Percentiles rank a stretch among this genome's conserved stretches.
These are phyloP conservation scores for Verticillium alfalfae DNA, from an alignment of 2,329 filamentous ascomycete genomes.

Conservation along the genomic window DNA sequence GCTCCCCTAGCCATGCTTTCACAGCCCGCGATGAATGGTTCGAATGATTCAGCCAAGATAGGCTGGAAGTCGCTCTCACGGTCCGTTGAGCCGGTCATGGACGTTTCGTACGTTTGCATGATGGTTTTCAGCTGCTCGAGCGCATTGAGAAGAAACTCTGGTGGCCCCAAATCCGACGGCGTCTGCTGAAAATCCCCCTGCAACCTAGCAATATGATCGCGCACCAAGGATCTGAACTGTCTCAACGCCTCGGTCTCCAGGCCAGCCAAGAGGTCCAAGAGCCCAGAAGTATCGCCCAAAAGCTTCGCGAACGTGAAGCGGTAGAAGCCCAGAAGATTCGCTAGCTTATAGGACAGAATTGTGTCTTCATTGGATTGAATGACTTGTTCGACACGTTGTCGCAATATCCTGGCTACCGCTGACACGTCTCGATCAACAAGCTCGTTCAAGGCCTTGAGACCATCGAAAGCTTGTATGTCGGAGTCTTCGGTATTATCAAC, in stretches of 20 bases:
- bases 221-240: constrained; percentile 76
- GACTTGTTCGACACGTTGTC: constrained; percentile 84
- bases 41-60: constrained; percentile 72
- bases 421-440: constrained; percentile 82
- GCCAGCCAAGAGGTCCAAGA: constrained; percentile 62
- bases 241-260: constrained; percentile 73
- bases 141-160: constrained; percentile 74
- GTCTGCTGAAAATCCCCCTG: constrained; percentile 67
- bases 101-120: constrained; percentile 83
- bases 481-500: constrained; percentile 52
- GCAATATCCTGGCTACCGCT: constrained; percentile 76
- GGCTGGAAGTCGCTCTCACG: constrained; percentile 66
- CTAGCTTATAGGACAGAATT: constrained; percentile 81
- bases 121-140: constrained; percentile 72
- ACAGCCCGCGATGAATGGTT: constrained; percentile 78
- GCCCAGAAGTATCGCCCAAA: constrained; percentile 60
- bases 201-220: constrained; percentile 71
- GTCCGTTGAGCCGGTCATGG: constrained; percentile 55
- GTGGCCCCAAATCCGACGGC: constrained; percentile 68
- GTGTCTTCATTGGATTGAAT: constrained; percentile 90
- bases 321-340: constrained; percentile 88
- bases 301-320: constrained; percentile 77
- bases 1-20: constrained; percentile 62
- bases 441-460: constrained; percentile 73
- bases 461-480: constrained; percentile 61